Evolutionary conservation across 2,329 filamentous ascomycete species (phyloP), one percentile per base, ranked within the genome.

Genomic region (Claviceps pazoutovae): DNA sequence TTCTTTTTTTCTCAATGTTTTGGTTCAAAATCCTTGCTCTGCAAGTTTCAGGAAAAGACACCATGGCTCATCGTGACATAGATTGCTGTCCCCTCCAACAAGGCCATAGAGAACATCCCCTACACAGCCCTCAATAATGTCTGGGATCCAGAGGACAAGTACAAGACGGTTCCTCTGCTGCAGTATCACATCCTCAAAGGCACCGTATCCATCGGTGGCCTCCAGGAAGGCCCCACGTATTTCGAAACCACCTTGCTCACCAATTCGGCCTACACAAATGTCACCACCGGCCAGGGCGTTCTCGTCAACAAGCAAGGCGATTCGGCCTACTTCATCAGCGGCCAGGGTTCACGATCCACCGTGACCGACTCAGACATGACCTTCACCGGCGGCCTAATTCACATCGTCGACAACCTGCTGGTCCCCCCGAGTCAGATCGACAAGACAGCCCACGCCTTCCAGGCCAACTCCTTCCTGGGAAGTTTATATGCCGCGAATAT

Each of bases 181-280:
- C 66, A 74, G 49, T 85, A 85, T 63, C 81, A 85, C 64, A 73
- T 84, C 49, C 67, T 84, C 26, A 68, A 74, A 49, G 74, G 72
- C 48, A 72, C 71, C 14, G 69, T 82, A 13, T 59, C 63, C 4
- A 67, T 68, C 5, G 63, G 59, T 7, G 61, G 60, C 17, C 65
- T 76, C 38, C 54, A 62, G 2, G 54, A 60, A 0, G 70, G 70
- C 1, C 63, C 64, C 2, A 64, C 68, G 1, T 61, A 62, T 19
- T 71, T 74, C 51, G 62, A 68, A 37, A 61, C 68, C 34, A 75
- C 73, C 1, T 66, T 75, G 17, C 65, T 79, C 46, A 66, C 60
- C 6, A 63, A 66, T 41, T 38, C 64, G 9, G 60, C 57, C 21
- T 77, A 68, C 62, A 72, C 68, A 38, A 75, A 74, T 58, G 72